Evolutionary conservation across 495 filamentous ascomycete species (phyloP).

Genomic region (Podospora sp.): DNA sequence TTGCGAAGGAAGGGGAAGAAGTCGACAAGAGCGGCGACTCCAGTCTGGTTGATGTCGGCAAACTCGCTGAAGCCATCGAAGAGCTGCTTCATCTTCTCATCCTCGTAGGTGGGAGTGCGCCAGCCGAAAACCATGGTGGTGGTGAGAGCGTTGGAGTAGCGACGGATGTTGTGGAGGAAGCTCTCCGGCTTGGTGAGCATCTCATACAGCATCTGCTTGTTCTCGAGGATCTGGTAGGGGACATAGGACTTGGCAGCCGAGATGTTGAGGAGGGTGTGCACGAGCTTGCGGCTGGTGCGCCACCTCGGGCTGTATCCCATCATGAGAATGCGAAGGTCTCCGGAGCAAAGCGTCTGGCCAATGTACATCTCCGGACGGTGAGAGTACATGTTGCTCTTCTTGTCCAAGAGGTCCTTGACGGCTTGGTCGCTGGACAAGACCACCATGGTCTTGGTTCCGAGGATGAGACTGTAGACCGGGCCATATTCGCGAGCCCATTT

Average conservation of each 20-base stretch:
- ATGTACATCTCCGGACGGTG: conserved; percentile 42
- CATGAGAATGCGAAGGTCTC: conserved; percentile 37
- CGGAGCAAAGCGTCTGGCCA: conserved; percentile 37
- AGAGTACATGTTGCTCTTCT: conserved; percentile 43
- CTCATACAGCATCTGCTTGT: conserved; percentile 52
- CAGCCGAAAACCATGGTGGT: conserved; percentile 61
- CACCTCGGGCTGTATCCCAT: conserved; percentile 45
- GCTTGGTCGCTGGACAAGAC: conserved; percentile 40
- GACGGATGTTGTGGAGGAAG: conserved; percentile 54
- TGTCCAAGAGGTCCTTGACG: conserved; percentile 45
- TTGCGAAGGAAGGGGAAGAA: conserved; percentile 46
- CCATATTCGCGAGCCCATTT: conserved; percentile 46
- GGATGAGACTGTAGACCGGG: conserved; percentile 44
- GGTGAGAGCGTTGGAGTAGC: conserved; percentile 57
- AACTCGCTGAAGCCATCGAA: conserved; percentile 58
- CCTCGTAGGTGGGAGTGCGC: conserved; percentile 50
- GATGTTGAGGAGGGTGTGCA: conserved; percentile 50
- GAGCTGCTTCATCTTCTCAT: conserved; percentile 54
- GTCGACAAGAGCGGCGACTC: conserved; percentile 43
- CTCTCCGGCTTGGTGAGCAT: conserved; percentile 42
- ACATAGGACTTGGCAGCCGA: conserved; percentile 46
- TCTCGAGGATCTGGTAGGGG: conserved; percentile 57
- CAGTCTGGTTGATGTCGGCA: conserved; percentile 47
- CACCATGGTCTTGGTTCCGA: conserved; percentile 42
- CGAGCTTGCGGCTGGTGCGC: conserved; percentile 47